Evolutionary conservation across 768 basidiomycete genomes (phyloP), one percentile per base, ranked within the genome.

Genomic region (Suillus weaverae): DNA sequence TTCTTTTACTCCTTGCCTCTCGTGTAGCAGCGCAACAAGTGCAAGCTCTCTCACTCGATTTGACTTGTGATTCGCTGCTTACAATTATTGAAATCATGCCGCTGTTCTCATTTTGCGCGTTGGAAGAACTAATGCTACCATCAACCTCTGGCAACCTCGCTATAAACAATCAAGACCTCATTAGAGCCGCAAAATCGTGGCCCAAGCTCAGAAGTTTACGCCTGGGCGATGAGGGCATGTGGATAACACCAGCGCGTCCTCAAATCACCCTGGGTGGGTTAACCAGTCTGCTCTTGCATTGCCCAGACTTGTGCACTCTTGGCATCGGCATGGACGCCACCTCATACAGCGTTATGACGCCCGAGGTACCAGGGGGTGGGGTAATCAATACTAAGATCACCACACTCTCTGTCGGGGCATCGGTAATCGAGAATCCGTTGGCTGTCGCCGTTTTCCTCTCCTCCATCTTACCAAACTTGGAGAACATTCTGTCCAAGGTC

Each of bases 281-380:
- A 10, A 20, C n/a, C 18, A 18, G 26, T 39, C 59, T 60, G 39
- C 13, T 50, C 13, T 30, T 39, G 39, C n/a, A 32, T 50, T 60
- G 59, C 7, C 22, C 36, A 46, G 16, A 60, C 20, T 46, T 60
- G 16, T 16, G 16, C 38, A 20, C 8, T 51, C 32, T 53, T 14
- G 32, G 16, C 41, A 26, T 60, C 32, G 32, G 20, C 18, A 39
- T 60, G 39, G 59, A 53, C 44, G 20, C 59, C 10, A n/a, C 38
- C 11, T 39, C 59, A 26, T 39, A 39, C 11, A 33, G 16, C 11
- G 36, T 13, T 60, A n/a, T 60, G 57, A 48, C 57, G 10, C 38
- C 59, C 10, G n/a, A 26, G n/a, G 20, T 60, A 26, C 59, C 41
- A 60, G 57, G 38, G 30, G 57, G 35, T 43, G 57, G 57, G 30